Evolutionary conservation across 176 grass and related monocot species (phyloP), one percentile per base, ranked within the genome.

Genomic region (Panicum miliaceum): DNA sequence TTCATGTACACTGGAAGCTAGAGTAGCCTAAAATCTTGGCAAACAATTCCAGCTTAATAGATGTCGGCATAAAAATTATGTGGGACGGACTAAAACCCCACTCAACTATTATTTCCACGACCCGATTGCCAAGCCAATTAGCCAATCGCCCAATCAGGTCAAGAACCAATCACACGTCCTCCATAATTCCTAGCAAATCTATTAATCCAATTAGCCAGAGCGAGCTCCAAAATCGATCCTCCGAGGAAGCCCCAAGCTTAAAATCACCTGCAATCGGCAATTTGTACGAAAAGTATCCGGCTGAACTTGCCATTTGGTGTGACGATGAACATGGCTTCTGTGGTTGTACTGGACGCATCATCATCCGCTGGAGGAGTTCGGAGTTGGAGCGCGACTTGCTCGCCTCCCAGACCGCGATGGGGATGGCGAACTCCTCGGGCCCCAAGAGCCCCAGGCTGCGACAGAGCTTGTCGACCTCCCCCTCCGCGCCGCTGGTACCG

Each of bases 231-330:
- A n/a, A n/a, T n/a, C n/a, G n/a, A n/a, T n/a, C n/a, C n/a, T n/a
- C n/a, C n/a, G n/a, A n/a, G n/a, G n/a, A n/a, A n/a, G n/a, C n/a
- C n/a, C n/a, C n/a, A n/a, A n/a, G n/a, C n/a, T n/a, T n/a, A n/a
- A n/a, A n/a, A n/a, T n/a, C n/a, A n/a, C n/a, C n/a, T n/a, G n/a
- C n/a, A n/a, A n/a, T n/a, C n/a, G n/a, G n/a, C n/a, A n/a, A n/a
- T n/a, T n/a, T n/a, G n/a, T n/a, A n/a, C n/a, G n/a, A n/a, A n/a
- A n/a, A n/a, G n/a, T n/a, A n/a, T 94, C 32, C 84, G 86, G 85
- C 89, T 95, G 72, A 96, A 87, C 73, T 77, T 90, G 71, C 89
- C 96, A 87, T 99, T 99, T 0, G 93, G 96, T 5, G 96, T 96
- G 57, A 99, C 83, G 43, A 74, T 85, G 68, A 93, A 95, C 87